Conservation (phyloP, 1,139 yeast species). For the Pneumocystis oryctolagi region DNA sequence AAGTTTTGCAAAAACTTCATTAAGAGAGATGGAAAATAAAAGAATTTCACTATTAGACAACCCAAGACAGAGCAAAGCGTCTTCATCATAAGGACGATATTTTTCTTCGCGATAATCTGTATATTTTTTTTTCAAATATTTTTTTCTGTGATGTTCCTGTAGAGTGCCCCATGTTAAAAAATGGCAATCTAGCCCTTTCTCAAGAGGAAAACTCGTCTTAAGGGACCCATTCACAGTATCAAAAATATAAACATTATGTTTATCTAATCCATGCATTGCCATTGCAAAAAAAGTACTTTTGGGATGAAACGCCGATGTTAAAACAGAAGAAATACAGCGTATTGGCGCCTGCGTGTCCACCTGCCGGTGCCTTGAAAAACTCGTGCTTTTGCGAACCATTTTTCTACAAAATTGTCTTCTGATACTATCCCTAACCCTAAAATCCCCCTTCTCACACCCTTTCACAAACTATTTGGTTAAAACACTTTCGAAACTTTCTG, state of each 20-base stretch:
- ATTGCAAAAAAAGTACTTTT: slow-evolving; percentile 49
- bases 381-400: neutral
- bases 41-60: slow-evolving; percentile 50
- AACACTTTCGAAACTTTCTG: too few relatives aligned
- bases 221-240: slow-evolving; percentile 37
- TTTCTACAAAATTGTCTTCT: neutral
- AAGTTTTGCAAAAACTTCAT: slow-evolving; percentile 39
- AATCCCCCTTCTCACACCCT: too few relatives aligned
- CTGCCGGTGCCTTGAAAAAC: neutral
- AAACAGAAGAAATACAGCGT: slow-evolving; percentile 8
- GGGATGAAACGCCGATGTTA: slow-evolving; percentile 34
- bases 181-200: slow-evolving; percentile 40
- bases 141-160: slow-evolving; percentile 16
- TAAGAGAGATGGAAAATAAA: slow-evolving; percentile 53
- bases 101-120: slow-evolving; percentile 14
- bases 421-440: too few relatives aligned
- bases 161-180: slow-evolving; percentile 40
- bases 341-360: slow-evolving; percentile 1
- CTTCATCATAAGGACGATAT: slow-evolving; percentile 21
- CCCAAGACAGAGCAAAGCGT: slow-evolving; percentile 43
- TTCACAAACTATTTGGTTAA: neutral
- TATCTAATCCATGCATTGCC: slow-evolving; percentile 55
- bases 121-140: slow-evolving; percentile 25
- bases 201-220: slow-evolving; percentile 34
- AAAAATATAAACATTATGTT: slow-evolving; percentile 52